These are phyloP conservation scores for Neurospora cerealis DNA, from an alignment of 495 filamentous ascomycete species.

Conservation along the genomic window DNA sequence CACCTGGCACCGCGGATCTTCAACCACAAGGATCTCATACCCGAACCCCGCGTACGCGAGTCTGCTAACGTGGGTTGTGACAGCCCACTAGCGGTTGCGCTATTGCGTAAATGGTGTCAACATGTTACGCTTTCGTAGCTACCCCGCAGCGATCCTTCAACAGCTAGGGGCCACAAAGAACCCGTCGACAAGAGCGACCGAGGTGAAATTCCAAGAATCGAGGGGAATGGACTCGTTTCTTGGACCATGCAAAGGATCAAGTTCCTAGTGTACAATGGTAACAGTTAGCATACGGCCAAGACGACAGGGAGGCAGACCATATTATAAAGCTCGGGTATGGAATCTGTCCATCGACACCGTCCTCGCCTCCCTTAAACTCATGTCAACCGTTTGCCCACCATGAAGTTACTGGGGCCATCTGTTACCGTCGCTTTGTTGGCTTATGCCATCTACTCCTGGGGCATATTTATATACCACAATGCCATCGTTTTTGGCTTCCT, in stretches of 20 bases:
- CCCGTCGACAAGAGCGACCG: background rate
- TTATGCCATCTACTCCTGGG: slow-evolving; percentile 8
- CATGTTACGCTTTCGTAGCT: background rate
- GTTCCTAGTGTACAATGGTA: background rate
- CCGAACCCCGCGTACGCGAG: background rate
- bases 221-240: background rate
- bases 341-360: background rate
- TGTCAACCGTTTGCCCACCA: background rate
- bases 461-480: slow-evolving; percentile 1
- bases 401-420: slow-evolving; percentile 11
- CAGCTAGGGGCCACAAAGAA: background rate
- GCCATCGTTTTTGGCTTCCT: slow-evolving; percentile 15
- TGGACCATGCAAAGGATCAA: background rate
- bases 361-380: background rate
- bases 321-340: background rate
- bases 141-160: background rate
- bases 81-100: background rate
- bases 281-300: background rate
- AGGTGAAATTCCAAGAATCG: background rate
- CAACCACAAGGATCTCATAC: background rate
- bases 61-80: background rate
- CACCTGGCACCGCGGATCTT: background rate
- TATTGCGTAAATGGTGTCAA: background rate
- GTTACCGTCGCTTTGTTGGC: slow-evolving; percentile 12
- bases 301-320: background rate